Evolutionary conservation across 192 early-diverging fungal species (phyloP), one percentile per base, ranked within the genome.

Genomic region (Thamnidium elegans): DNA sequence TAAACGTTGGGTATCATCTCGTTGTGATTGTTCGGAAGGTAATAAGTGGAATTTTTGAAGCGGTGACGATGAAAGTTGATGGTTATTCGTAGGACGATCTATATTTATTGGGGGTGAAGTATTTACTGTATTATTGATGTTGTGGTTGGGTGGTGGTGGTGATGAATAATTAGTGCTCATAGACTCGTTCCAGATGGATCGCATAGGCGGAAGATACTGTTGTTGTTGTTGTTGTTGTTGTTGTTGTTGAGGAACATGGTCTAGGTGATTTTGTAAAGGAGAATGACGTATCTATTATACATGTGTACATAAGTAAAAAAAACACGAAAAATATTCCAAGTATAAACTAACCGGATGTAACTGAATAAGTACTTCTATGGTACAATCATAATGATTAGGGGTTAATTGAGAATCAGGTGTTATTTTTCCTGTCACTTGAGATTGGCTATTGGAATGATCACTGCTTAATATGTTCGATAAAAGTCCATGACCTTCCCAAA

Each of bases 401-500:
- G 53, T 26, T n/a, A 26, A 10, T 10, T 46, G n/a, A 26, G 59
- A 32, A 15, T 62, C 58, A 39, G 36, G 5, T 17, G 39, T 63
- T 30, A 69, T 43, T 48, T 62, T 62, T 15, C 59, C 67, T 26
- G 55, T 55, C 7, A 63, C 61, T 19, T 52, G 62, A 9, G 50
- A 21, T 31, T 42, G 36, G 26, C 47, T 55, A 36, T 39, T 65
- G 9, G 36, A 9, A 4, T 39, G 36, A 59, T 48, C 31, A 58
- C 53, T 36, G 14, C 54, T 52, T 39, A 70, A 36, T 21, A 70
- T 65, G 10, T 48, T 63, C 14, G 69, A 70, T 50, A 65, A 58
- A n/a, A 70, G 19, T 11, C 69, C 69, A 59, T 70, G 69, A 8
- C 69, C 62, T 39, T 70, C 69, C 62, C 69, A 70, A 32, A 65